Conservation (phyloP, 2,329 filamentous ascomycete species). For the Ceratocystis smalleyi region DNA sequence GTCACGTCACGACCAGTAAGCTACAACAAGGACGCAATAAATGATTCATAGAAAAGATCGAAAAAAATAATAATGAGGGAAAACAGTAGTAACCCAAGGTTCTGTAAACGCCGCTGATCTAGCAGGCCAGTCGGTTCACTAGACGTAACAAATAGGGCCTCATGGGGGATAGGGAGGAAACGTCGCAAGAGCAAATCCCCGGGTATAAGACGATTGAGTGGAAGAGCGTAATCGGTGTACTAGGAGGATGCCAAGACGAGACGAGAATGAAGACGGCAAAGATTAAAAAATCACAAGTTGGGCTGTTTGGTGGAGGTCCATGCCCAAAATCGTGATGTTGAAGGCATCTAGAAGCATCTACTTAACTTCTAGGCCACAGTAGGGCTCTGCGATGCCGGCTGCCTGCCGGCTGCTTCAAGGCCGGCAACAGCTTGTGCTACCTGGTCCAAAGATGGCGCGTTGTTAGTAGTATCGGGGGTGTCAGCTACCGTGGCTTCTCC, state of each 20-base stretch:
- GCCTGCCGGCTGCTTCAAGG: slow-evolving; percentile 26
- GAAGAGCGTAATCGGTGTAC: neutral
- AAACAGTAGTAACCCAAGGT: neutral
- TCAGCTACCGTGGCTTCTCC: slow-evolving; percentile 8
- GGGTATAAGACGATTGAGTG: neutral
- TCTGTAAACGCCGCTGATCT: neutral
- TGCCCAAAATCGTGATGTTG: neutral
- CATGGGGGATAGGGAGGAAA: neutral
- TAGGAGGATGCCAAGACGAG: neutral
- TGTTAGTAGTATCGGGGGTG: slow-evolving; percentile 20
- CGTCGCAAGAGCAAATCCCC: neutral
- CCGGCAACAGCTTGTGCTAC: slow-evolving; percentile 36
- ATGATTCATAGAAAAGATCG: slow-evolving; percentile 8
- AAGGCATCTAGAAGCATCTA: neutral
- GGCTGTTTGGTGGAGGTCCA: neutral
- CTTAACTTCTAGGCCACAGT: neutral
- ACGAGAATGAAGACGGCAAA: neutral
- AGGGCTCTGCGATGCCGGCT: slow-evolving; percentile 18
- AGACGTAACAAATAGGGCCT: neutral
- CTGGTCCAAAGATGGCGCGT: slow-evolving; percentile 30
- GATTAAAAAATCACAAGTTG: neutral
- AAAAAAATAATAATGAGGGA: slow-evolving; percentile 15
- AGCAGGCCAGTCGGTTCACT: slow-evolving; percentile 4
- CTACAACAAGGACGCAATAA: slow-evolving; percentile 1
- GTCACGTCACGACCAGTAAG: neutral